A percentile compares a stretch with the other conserved stretches of the same genome.
Conservation (phyloP, 148 eudicot species). For the Rhododendron mucronatum region DNA sequence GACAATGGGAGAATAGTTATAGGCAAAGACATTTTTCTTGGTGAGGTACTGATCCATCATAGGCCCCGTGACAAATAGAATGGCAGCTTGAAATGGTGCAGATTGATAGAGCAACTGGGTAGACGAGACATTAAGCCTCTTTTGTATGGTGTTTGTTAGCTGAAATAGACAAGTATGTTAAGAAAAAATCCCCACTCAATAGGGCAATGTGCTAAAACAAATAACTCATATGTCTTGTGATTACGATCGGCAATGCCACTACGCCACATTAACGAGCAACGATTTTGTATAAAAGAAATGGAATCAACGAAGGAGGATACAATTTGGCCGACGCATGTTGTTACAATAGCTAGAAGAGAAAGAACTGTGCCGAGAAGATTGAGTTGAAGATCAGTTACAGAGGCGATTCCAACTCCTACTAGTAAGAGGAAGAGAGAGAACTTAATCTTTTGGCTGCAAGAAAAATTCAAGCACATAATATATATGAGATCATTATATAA, state of each 20-base stretch:
- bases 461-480: neutral
- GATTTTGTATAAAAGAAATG: neutral
- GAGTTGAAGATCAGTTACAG: constrained; percentile 87
- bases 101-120: constrained; percentile 86
- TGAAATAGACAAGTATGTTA: constrained; percentile 20
- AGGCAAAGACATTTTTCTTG: constrained; percentile 66
- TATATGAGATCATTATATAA: neutral
- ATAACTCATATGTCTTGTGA: neutral
- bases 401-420: constrained; percentile 86
- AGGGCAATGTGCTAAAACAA: neutral
- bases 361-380: constrained; percentile 72
- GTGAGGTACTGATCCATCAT: constrained; percentile 68
- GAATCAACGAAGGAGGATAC: constrained; percentile 42
- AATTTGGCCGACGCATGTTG: constrained; percentile 92
- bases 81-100: constrained; percentile 83
- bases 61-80: constrained; percentile 73
- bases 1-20: constrained; percentile 62
- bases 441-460: constrained; percentile 74
- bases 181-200: constrained; percentile 2
- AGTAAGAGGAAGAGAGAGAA: constrained; percentile 61
- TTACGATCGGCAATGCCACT: too few species aligned
- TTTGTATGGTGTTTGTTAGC: constrained; percentile 90
- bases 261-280: too few species aligned
- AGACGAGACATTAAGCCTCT: constrained; percentile 80
- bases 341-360: constrained; percentile 74